phyloP scores from a whole-genome alignment of 148 eudicot genomes.

The Chenopodium album region DNA sequence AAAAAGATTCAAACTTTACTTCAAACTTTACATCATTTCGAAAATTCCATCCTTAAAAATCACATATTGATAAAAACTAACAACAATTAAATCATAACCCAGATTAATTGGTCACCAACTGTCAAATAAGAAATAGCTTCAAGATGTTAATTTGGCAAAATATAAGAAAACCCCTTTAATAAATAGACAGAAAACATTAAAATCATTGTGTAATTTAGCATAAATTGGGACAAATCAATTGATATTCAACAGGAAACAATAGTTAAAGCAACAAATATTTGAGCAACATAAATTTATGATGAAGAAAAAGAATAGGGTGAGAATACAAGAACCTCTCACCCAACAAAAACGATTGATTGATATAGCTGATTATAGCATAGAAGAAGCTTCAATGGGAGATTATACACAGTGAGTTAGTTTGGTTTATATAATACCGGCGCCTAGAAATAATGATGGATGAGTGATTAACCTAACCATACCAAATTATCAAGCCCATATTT shows the following conservation, averaged over 20 bases:
- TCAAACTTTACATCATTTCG: background rate
- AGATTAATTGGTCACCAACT: background rate
- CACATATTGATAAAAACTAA: background rate
- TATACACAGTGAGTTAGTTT: background rate
- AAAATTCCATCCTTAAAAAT: no score
- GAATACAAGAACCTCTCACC: no score
- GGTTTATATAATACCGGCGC: conserved; percentile 21
- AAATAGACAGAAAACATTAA: no score
- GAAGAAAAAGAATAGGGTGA: no score
- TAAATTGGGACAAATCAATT: background rate
- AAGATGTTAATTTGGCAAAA: background rate
- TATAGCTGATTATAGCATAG: background rate
- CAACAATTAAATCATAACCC: background rate
- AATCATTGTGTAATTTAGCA: background rate
- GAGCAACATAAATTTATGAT: no score
- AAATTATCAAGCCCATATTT: background rate
- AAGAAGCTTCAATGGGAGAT: background rate
- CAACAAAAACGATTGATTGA: background rate
- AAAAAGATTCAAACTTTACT: background rate
- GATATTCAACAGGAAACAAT: background rate
- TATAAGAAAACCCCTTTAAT: background rate
- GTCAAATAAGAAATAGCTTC: background rate
- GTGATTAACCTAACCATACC: background rate
- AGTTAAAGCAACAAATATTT: no score
- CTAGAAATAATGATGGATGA: background rate